Evolutionary conservation across 2,329 filamentous ascomycete genomes (phyloP).

Genomic region (Monosporascus sp.): DNA sequence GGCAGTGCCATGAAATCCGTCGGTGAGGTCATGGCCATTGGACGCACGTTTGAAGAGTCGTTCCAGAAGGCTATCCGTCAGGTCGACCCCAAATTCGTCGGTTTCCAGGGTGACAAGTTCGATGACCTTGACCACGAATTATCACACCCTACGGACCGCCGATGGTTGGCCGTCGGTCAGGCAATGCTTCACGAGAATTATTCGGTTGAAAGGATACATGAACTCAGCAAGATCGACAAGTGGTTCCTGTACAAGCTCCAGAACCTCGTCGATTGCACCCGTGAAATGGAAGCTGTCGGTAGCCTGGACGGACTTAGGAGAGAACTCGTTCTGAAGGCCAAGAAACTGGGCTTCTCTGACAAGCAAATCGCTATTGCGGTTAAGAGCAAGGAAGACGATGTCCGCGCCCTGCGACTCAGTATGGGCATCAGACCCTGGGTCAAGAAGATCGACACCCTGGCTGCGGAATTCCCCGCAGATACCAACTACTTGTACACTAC

Average conservation of each 20-base stretch:
- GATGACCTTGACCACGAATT: constrained; percentile 88
- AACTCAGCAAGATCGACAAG: constrained; percentile 97
- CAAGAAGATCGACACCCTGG: constrained; percentile 97
- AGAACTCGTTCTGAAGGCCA: constrained; percentile 82
- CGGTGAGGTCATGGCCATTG: constrained; percentile 98
- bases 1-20: constrained; percentile 99
- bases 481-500: constrained; percentile 98
- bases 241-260: constrained; percentile 99
- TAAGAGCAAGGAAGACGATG: constrained; percentile 80
- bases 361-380: constrained; percentile 87
- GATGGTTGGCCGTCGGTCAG: constrained; percentile 96
- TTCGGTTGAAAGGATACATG: constrained; percentile 84
- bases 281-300: constrained; percentile 78
- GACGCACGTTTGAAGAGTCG: constrained; percentile 95
- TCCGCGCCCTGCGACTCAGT: constrained; percentile 75
- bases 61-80: constrained; percentile 98
- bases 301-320: constrained; percentile 80
- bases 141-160: constrained; percentile 87
- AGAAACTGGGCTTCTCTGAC: constrained; percentile 97
- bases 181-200: constrained; percentile 98
- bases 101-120: constrained; percentile 94
- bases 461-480: constrained; percentile 90
- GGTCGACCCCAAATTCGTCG: constrained; percentile 86
- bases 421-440: constrained; percentile 94
- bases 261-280: constrained; percentile 89